phyloP scores from a whole-genome alignment of 108 stramenopile genomes.

The Conticribra weissflogii region DNA sequence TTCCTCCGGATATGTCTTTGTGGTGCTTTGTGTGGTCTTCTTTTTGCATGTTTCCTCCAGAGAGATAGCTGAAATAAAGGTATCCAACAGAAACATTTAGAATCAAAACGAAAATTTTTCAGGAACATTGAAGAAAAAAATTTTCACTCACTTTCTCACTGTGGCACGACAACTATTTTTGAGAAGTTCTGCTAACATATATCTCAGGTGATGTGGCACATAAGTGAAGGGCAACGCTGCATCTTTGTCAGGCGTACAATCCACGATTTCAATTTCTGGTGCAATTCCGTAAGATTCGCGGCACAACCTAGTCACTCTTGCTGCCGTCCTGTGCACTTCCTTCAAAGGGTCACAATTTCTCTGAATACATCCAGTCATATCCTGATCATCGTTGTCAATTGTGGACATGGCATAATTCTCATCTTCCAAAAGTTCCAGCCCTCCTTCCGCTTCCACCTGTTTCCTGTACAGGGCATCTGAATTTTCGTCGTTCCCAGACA shows the following conservation, averaged over 20 bases:
- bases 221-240: conserved; percentile 69
- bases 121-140: conserved; percentile 1
- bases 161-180: conserved; percentile 97
- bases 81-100: background rate
- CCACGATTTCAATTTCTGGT: conserved; percentile 83
- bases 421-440: conserved; percentile 28
- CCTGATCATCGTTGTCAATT: conserved; percentile 13
- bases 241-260: conserved; percentile 42
- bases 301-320: conserved; percentile 60
- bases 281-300: conserved; percentile 70
- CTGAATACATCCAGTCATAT: conserved; percentile 76
- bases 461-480: conserved; percentile 37
- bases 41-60: conserved; percentile 35
- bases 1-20: conserved; percentile 24
- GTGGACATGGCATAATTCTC: conserved; percentile 13
- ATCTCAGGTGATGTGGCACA: conserved; percentile 94
- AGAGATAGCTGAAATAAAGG: conserved; percentile 28
- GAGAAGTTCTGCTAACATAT: conserved; percentile 95
- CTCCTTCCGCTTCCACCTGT: conserved; percentile 38
- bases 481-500: conserved; percentile 51
- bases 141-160: conserved; percentile 50
- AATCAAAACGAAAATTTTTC: background rate
- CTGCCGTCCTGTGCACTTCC: conserved; percentile 65
- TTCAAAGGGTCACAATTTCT: conserved; percentile 73
- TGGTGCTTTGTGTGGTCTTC: conserved; percentile 51